phyloP scores from a whole-genome alignment of 345 rosid species.

The Eucalyptus fibrosa region DNA sequence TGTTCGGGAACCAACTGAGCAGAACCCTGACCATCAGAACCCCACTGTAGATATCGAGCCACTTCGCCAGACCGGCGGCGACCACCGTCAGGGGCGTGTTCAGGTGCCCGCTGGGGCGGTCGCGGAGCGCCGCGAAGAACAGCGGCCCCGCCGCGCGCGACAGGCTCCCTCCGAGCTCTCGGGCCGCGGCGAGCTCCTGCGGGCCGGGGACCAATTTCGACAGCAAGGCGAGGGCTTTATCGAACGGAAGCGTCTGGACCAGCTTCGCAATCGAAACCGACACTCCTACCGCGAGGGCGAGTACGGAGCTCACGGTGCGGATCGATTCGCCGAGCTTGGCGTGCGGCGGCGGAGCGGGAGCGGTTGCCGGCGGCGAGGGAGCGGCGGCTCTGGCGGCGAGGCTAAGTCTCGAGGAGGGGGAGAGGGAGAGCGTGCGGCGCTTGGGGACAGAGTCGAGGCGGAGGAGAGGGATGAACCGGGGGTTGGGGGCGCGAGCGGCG shows the following conservation, averaged over 20 bases:
- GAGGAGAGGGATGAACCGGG: not conserved
- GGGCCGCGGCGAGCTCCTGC: conserved; percentile 3
- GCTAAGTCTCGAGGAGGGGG: not conserved
- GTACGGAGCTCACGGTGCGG: conserved; percentile 24
- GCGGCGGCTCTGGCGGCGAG: not conserved
- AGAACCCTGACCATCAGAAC: conserved; percentile 86
- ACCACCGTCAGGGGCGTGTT: conserved; percentile 79
- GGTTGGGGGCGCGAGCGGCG: not conserved
- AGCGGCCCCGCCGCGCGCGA: conserved; percentile 18
- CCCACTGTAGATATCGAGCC: conserved; percentile 86
- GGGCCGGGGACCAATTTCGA: conserved; percentile 6
- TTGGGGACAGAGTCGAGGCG: not conserved
- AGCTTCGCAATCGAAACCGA: conserved; percentile 9
- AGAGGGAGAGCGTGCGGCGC: not conserved
- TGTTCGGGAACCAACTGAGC: conserved; percentile 93
- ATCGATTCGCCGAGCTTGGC: conserved; percentile 21
- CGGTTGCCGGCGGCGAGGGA: not conserved
- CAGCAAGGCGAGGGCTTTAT: not conserved
- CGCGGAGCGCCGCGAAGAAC: conserved; percentile 56
- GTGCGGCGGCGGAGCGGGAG: not conserved
- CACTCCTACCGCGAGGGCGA: conserved; percentile 6
- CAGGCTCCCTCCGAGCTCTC: conserved; percentile 10
- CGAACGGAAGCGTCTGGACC: conserved; percentile 3
- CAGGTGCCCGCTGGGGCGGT: conserved; percentile 36
- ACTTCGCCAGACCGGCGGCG: conserved; percentile 73